Base-by-base conservation (phyloP, 176 grass and related monocot genomes). In the Areca catechu region DNA sequence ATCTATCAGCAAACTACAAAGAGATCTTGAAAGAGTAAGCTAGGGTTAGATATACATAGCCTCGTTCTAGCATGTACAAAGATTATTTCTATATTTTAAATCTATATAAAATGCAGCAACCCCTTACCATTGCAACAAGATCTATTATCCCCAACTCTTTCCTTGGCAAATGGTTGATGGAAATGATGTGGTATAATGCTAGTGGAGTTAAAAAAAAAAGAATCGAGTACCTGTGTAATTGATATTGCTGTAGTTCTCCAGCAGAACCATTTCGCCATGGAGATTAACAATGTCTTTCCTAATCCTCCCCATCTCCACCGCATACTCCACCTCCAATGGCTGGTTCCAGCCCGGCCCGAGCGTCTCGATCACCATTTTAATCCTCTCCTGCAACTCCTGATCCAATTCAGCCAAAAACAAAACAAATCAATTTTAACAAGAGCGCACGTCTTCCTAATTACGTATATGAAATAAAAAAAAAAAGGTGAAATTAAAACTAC, bases 201-300 rank as follows among this genome's bases (percentile, higher is more conserved):
- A 6, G 27, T 3, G 29, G 10, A 34, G 6, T 34, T 0, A 20
- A 61, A 37, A 51, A 1, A 20, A 61, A 37, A 51, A 6, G 3
- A 49, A 23, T 27, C 5, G 16, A 50, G 14, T 16, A 89, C 90
- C 85, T 72, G 90, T 95, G 79, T 89, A 95, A 53, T 95, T 95
- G 57, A 89, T 54, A 60, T 62, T 74, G 66, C 82, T 89, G 66
- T 83, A 95, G 73, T 89, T 95, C 72, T 82, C 72, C 30, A 95
- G 82, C 3, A 95, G 82, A 12, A 95, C 85, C 85, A 86, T 95
- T 22, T 89, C 85, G 0, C 85, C 79, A 34, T 86, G 90, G 52
- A 95, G 69, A 21, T 95, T 66, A 15, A 89, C 85, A 4, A 95
- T 78, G 43, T 78, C 82, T 59, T 83, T 89, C 57, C 89, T 58